These are phyloP conservation scores for Xylogone sp. DNA, from an alignment of 2,329 filamentous ascomycete species.

Conservation along the genomic window DNA sequence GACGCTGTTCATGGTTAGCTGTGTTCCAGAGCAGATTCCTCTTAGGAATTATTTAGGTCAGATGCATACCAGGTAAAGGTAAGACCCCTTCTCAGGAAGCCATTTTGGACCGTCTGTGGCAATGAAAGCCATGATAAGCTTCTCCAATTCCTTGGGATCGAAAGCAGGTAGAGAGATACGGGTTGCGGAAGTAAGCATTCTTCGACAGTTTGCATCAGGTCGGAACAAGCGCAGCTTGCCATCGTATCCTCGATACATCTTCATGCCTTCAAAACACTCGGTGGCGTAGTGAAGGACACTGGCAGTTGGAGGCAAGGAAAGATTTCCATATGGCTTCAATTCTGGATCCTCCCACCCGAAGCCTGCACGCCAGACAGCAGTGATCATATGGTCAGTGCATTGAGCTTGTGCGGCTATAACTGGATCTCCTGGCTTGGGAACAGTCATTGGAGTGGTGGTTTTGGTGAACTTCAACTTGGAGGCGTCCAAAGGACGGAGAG, in stretches of 20 bases:
- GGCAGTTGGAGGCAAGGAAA: slow-evolving; percentile 76
- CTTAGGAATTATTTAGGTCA: not conserved
- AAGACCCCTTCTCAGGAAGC: slow-evolving; percentile 70
- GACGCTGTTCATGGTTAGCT: slow-evolving; percentile 41
- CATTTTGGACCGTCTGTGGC: slow-evolving; percentile 72
- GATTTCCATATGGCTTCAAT: slow-evolving; percentile 73
- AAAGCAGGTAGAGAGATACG: slow-evolving; percentile 76
- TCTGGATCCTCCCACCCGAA: slow-evolving; percentile 72
- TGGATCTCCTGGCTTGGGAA: slow-evolving; percentile 44
- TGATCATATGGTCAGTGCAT: slow-evolving; percentile 83
- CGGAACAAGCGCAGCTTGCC: slow-evolving; percentile 62
- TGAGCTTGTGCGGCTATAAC: slow-evolving; percentile 24
- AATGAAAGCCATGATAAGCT: slow-evolving; percentile 68
- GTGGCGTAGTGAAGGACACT: slow-evolving; percentile 84
- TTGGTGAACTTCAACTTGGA: slow-evolving; percentile 55
- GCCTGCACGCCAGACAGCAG: slow-evolving; percentile 60
- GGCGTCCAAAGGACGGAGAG: slow-evolving; percentile 45
- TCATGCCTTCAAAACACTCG: slow-evolving; percentile 86
- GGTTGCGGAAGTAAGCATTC: slow-evolving; percentile 47
- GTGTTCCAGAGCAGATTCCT: not conserved
- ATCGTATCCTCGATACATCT: slow-evolving; percentile 74
- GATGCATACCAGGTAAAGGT: slow-evolving; percentile 62
- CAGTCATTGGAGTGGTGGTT: slow-evolving; percentile 46
- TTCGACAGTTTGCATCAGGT: slow-evolving; percentile 51
- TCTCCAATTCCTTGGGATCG: slow-evolving; percentile 66